Evolutionary conservation across 352 stramenopile genomes (phyloP).

Genomic region (Thalassiosira sp.): DNA sequence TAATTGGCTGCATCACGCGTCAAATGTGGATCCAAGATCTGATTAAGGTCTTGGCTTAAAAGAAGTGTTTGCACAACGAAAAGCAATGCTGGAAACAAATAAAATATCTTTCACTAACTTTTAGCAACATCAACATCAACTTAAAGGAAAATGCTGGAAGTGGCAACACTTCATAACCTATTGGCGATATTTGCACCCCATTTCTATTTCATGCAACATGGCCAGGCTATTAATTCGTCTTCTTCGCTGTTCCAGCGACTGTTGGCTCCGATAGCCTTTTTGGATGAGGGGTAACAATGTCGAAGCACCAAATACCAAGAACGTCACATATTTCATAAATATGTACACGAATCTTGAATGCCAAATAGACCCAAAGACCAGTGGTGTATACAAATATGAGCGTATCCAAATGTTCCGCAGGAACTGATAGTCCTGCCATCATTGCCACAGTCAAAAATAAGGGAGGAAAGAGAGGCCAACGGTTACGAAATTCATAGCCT

Average conservation of each 20-base stretch:
- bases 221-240: not conserved
- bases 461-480: conserved; percentile 59
- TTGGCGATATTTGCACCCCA: too few relatives aligned
- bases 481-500: conserved; percentile 38
- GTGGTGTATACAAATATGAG: conserved; percentile 51
- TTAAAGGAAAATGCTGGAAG: too few relatives aligned
- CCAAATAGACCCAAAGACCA: conserved; percentile 56
- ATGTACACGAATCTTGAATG: conserved; percentile 63
- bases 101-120: too few relatives aligned
- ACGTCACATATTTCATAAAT: conserved; percentile 77
- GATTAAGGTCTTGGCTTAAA: too few relatives aligned
- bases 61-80: too few relatives aligned
- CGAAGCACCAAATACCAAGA: conserved; percentile 82
- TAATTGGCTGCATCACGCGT: too few relatives aligned
- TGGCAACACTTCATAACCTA: too few relatives aligned
- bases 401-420: conserved; percentile 20
- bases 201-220: not conserved
- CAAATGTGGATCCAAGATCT: too few relatives aligned
- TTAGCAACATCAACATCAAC: too few relatives aligned
- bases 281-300: conserved; percentile 71
- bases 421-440: conserved; percentile 10
- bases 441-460: conserved; percentile 51
- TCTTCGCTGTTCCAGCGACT: too few relatives aligned
- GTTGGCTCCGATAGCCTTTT: conserved; percentile 17
- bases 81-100: too few relatives aligned